A percentile compares a stretch with the other conserved stretches of the same genome.
phyloP scores from a whole-genome alignment of 306 rosid genomes.

The Cucumis hystrix region DNA sequence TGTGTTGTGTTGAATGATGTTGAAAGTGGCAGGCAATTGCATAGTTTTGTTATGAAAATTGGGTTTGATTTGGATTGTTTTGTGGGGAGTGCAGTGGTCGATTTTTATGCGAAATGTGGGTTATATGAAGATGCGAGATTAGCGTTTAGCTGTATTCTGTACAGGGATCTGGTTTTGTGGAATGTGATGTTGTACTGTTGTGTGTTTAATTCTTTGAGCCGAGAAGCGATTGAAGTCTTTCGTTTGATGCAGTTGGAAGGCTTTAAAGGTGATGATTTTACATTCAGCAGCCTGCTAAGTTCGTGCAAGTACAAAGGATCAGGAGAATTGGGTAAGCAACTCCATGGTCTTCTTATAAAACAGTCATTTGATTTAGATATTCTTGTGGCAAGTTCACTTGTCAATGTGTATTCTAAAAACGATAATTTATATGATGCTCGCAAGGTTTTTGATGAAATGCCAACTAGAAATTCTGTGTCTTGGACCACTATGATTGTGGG shows the following conservation, averaged over 20 bases:
- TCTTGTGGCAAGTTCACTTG: constrained; percentile 45
- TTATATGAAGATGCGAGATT: constrained; percentile 36
- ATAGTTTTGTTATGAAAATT: constrained; percentile 35
- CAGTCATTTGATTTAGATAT: constrained; percentile 50
- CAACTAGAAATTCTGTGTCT: constrained; percentile 35
- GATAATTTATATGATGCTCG: constrained; percentile 28
- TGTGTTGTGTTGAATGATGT: constrained; percentile 31
- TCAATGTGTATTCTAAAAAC: constrained; percentile 47
- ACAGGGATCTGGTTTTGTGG: constrained; percentile 58
- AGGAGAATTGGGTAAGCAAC: constrained; percentile 35
- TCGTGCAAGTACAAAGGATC: constrained; percentile 18
- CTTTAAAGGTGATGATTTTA: constrained; percentile 46
- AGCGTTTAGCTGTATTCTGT: constrained; percentile 24
- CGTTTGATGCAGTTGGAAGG: constrained; percentile 33
- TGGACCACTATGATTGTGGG: constrained; percentile 70
- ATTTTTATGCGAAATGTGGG: constrained; percentile 47
- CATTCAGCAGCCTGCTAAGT: constrained; percentile 47
- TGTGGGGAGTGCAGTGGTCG: constrained; percentile 45
- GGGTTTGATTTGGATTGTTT: constrained; percentile 51
- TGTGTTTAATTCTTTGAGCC: constrained; percentile 26
- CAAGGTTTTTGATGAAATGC: constrained; percentile 29
- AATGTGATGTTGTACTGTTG: constrained; percentile 69
- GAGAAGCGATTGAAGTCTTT: constrained; percentile 32
- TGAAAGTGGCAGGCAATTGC: constrained; percentile 47
- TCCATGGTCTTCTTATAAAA: constrained; percentile 32